Percentiles rank a stretch among this genome's conserved stretches.
Evolutionary conservation across 768 basidiomycete species (phyloP).

Genomic region (Leucocoprinus birnbaumii): DNA sequence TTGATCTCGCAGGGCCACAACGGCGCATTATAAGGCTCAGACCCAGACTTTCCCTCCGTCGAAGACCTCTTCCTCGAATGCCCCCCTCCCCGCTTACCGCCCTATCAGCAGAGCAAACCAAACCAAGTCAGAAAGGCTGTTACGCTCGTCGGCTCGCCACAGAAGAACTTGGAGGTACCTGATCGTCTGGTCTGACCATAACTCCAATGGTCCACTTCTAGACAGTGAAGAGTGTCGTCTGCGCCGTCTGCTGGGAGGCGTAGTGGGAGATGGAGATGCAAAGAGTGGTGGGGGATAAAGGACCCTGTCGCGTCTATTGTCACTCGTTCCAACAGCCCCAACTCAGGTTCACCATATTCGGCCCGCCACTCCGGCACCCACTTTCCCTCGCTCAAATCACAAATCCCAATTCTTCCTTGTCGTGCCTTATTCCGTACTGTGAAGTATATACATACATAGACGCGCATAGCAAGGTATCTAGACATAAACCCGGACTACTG

Average conservation of each 20-base stretch:
- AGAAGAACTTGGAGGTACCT: not conserved
- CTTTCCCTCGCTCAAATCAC: not conserved
- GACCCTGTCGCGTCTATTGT: conserved; percentile 10
- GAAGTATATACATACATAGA: too few species aligned
- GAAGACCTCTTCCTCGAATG: not conserved
- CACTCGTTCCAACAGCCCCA: not conserved
- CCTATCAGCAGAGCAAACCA: not conserved
- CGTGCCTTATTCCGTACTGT: too few species aligned
- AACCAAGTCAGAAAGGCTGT: not conserved
- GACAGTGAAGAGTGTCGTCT: too few species aligned
- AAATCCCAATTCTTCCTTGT: too few species aligned
- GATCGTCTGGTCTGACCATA: conserved; percentile 9
- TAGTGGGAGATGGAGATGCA: not conserved
- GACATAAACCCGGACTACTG: too few species aligned
- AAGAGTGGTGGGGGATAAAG: not conserved
- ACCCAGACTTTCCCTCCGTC: conserved; percentile 24
- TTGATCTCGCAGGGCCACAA: conserved; percentile 81
- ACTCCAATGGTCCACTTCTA: not conserved
- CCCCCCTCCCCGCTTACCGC: conserved; percentile 15
- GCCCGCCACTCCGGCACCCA: not conserved
- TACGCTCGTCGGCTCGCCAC: not conserved
- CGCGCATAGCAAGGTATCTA: not conserved
- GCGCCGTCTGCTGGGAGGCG: too few species aligned
- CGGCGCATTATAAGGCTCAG: conserved; percentile 47
- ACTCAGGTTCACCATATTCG: conserved; percentile 1